These are phyloP conservation scores for Kluyveromyces marxianus DNA, from an alignment of 1,139 yeast genomes.

Conservation along the genomic window DNA sequence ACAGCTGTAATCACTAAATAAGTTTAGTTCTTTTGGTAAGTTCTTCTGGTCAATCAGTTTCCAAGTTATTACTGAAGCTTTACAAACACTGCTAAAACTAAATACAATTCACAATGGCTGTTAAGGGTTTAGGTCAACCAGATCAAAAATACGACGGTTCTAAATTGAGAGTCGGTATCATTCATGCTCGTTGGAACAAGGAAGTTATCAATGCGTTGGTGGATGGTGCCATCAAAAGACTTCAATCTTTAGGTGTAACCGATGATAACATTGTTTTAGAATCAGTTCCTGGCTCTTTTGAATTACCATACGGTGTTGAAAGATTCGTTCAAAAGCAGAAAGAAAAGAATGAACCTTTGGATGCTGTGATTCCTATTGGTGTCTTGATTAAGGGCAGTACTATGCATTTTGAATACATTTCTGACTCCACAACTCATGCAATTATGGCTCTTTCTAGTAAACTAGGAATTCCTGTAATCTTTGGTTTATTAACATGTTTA, in stretches of 20 bases:
- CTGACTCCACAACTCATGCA: constrained; percentile 82
- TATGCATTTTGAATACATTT: constrained; percentile 96
- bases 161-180: constrained; percentile 65
- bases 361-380: constrained; percentile 90
- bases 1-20: too few species aligned
- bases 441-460: constrained; percentile 76
- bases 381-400: constrained; percentile 93
- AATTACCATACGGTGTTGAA: constrained; percentile 77
- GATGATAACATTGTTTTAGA: constrained; percentile 71
- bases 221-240: constrained; percentile 60
- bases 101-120: constrained; percentile 48
- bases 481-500: constrained; percentile 87
- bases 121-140: constrained; percentile 68
- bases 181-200: constrained; percentile 94
- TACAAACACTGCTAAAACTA: neutral
- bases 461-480: constrained; percentile 71
- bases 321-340: constrained; percentile 43
- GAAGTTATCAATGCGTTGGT: constrained; percentile 73
- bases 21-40: too few species aligned
- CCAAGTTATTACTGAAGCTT: neutral
- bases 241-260: constrained; percentile 59
- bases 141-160: constrained; percentile 70
- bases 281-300: constrained; percentile 91
- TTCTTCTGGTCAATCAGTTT: too few species aligned
- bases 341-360: constrained; percentile 46